Evolutionary conservation across 1,284 basidiomycete species (phyloP).

Genomic region (Entoloma clypeatum): DNA sequence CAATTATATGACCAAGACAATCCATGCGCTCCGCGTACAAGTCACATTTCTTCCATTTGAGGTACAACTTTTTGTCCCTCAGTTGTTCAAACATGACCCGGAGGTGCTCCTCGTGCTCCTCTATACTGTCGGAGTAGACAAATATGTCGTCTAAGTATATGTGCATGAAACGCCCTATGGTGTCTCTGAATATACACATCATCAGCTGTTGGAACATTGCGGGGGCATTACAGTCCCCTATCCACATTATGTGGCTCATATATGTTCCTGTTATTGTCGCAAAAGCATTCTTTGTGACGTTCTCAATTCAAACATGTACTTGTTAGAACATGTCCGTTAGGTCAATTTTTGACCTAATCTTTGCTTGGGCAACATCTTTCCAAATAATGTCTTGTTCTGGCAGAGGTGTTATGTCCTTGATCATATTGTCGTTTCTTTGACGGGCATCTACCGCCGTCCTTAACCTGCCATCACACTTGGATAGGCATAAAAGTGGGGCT

Average conservation of each 20-base stretch:
- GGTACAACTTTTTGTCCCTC: slow-evolving; percentile 18
- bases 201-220: slow-evolving; percentile 30
- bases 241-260: slow-evolving; percentile 27
- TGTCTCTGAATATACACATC: too few species aligned
- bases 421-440: slow-evolving; percentile 34
- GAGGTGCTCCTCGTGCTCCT: too few species aligned
- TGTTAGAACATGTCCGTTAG: slow-evolving; percentile 31
- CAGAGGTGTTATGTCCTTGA: slow-evolving; percentile 35
- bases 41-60: slow-evolving; percentile 29
- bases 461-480: slow-evolving; percentile 30
- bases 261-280: slow-evolving; percentile 26
- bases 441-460: slow-evolving; percentile 32
- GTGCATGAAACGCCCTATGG: too few species aligned
- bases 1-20: slow-evolving; percentile 31
- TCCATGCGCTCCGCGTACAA: slow-evolving; percentile 28
- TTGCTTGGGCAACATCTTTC: slow-evolving; percentile 24
- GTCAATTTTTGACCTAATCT: slow-evolving; percentile 30
- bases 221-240: slow-evolving; percentile 30
- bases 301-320: slow-evolving; percentile 15
- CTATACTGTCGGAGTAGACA: too few species aligned
- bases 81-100: slow-evolving; percentile 17
- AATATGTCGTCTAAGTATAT: too few species aligned
- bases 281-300: slow-evolving; percentile 25
- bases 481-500: slow-evolving; percentile 33
- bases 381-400: slow-evolving; percentile 35